Evolutionary conservation across 148 eudicot genomes (phyloP).

Genomic region (Silene conica): DNA sequence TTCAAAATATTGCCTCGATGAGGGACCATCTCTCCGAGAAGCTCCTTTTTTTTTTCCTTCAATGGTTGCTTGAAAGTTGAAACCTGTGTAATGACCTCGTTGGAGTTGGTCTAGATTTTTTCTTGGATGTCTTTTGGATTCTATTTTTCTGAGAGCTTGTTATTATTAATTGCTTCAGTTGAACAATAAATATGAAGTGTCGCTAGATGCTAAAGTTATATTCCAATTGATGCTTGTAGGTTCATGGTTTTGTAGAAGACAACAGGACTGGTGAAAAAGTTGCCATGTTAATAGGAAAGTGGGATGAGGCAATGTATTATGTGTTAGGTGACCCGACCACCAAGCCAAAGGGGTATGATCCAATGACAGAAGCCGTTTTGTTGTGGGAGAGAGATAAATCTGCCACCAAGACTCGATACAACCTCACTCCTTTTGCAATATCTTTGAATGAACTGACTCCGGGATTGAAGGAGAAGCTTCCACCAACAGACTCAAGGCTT

Average conservation of each 20-base stretch:
- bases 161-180: neutral
- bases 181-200: neutral
- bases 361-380: constrained; percentile 90
- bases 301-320: constrained; percentile 98
- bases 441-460: constrained; percentile 86
- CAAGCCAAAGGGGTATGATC: constrained; percentile 96
- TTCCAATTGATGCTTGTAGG: constrained; percentile 37
- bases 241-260: constrained; percentile 95
- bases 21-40: too few relatives aligned
- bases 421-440: constrained; percentile 87
- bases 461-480: constrained; percentile 66
- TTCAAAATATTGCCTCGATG: too few relatives aligned
- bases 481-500: constrained; percentile 94
- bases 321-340: constrained; percentile 84
- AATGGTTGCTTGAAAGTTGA: too few relatives aligned
- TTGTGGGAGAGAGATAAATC: constrained; percentile 92
- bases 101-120: too few relatives aligned
- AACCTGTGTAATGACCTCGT: too few relatives aligned
- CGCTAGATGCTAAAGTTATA: constrained; percentile 4
- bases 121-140: too few relatives aligned
- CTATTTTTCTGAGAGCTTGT: neutral
- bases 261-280: constrained; percentile 92
- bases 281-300: constrained; percentile 88
- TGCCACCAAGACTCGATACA: constrained; percentile 72
- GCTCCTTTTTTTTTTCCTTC: too few relatives aligned